Base-by-base conservation (phyloP, 2,329 filamentous ascomycete genomes). In the Dactylonectria estremocensis region DNA sequence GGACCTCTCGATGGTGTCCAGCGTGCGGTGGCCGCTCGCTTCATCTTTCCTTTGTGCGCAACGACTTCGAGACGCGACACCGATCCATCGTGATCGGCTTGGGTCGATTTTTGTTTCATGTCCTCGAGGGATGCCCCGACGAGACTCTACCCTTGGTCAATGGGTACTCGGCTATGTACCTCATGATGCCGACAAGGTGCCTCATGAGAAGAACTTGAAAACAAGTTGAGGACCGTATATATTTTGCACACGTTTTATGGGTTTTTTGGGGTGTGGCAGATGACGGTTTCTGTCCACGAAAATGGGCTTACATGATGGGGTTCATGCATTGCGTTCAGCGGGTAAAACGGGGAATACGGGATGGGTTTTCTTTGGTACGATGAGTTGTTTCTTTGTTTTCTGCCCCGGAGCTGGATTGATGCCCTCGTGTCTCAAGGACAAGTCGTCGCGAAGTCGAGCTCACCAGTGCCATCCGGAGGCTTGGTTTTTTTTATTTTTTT, bases 321-420 rank as follows among this genome's bases (percentile, higher is more conserved):
- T 72, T 80, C 69, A 78, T 81, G 80, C 81, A 83, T 82, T 78
- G 72, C 73, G 71, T 74, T 78, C 71, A 80, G 79, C 78, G 79
- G 78, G 76, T 74, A 79, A 78, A 80, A 77, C 45, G 69, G 70
- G 70, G 72, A 66, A 71, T 63, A 61, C 66, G 73, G 69, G 68
- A 75, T 72, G 61, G 70, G 71, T 66, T 68, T 69, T 74, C 64
- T 69, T 62, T 48, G 64, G 73, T 65, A 66, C 73, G 69, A 61
- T 66, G 66, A 74, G 73, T 64, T 58, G 28, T 60, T 72, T 66
- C 64, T 69, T 65, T 45, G 58, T 60, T 64, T 60, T 64, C 60
- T 62, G 49, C 64, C 63, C 50, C 40, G n/a, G 53, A 48, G 35
- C 40, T 64, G 57, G 67, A 55, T 54, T 35, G 56, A 46, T 53